Evolutionary conservation across 768 basidiomycete genomes (phyloP), one percentile per base, ranked within the genome.

Genomic region (Leccinum aurantiacum): DNA sequence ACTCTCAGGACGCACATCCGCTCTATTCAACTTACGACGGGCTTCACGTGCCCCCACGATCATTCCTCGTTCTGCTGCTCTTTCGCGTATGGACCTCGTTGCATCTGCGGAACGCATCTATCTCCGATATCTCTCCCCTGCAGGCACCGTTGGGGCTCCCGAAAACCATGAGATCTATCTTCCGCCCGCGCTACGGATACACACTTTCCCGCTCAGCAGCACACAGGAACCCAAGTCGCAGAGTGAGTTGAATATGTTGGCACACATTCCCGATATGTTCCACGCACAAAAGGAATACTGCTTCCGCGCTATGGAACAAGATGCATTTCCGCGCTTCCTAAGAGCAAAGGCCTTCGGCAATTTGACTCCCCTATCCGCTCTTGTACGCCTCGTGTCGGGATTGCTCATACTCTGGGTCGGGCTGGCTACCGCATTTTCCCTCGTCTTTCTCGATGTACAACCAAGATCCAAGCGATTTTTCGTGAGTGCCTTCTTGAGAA

Each of bases 151-250:
- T 7, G 86, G 90, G 63, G 86, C 89, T 15, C 84, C 86, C 13
- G 91, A 95, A 71, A 95, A 94, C 75, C 96, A 98, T 74, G 96
- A 98, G 79, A 95, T 99, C 53, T 98, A 98, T 73, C 88, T 99
- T 19, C 97, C 97, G 0, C 91, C 95, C 1, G 84, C 91, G 24
- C 84, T 99, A 48, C 91, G 97, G 53, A 88, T 98, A 69, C 87
- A 95, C 74, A 82, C 84, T 25, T 98, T 99, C 80, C 94, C 95
- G 3, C 80, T 94, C 57, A 91, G 81, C 67, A 87, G 87, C 67
- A 76, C 81, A 2, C 83, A 86, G 47, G 87, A 93, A 58, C 93
- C 92, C 3, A 84, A 81, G 70, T 78, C 86, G 5, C 81, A 83
- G 69, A 71, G 70, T 60, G 93, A 95, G 74, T 74, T 86, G 46